Conservation (phyloP, 192 early-diverging fungal species). For the Backusella australiensis region DNA sequence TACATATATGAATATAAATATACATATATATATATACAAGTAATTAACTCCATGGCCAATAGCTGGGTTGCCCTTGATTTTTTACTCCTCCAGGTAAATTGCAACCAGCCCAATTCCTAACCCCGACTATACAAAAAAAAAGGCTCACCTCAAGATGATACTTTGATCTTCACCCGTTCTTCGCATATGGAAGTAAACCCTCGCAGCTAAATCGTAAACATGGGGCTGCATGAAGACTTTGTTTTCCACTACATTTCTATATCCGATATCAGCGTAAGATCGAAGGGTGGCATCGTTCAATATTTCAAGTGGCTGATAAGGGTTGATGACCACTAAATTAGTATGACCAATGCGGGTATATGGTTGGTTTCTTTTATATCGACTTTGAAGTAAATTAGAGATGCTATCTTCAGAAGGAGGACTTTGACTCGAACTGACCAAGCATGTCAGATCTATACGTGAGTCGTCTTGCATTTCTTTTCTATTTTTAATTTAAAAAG, state of each 20-base stretch:
- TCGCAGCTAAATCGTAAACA: conserved; percentile 67
- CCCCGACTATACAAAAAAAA: conserved; percentile 9
- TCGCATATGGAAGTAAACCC: conserved; percentile 71
- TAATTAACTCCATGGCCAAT: conserved; percentile 1
- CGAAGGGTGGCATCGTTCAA: conserved; percentile 51
- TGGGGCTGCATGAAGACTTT: conserved; percentile 54
- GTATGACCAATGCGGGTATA: conserved; percentile 54
- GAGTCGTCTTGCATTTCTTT: conserved; percentile 36
- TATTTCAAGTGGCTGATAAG: conserved; percentile 46
- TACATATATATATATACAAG: neutral
- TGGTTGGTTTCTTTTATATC: conserved; percentile 52
- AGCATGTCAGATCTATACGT: conserved; percentile 32
- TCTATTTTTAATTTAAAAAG: conserved; percentile 8
- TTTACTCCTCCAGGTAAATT: neutral
- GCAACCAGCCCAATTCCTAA: conserved; percentile 2
- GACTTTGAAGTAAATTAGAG: conserved; percentile 38
- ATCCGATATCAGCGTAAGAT: conserved; percentile 54
- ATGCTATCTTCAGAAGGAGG: conserved; percentile 51
- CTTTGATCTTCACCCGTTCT: conserved; percentile 73
- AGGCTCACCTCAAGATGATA: conserved; percentile 60
- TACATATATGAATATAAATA: neutral
- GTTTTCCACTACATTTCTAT: conserved; percentile 41
- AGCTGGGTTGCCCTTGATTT: conserved; percentile 5
- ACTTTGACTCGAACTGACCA: conserved; percentile 10
- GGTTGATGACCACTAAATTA: conserved; percentile 54